Evolutionary conservation across 192 early-diverging fungal species (phyloP).

Genomic region (Coemansia nantahalensis): DNA sequence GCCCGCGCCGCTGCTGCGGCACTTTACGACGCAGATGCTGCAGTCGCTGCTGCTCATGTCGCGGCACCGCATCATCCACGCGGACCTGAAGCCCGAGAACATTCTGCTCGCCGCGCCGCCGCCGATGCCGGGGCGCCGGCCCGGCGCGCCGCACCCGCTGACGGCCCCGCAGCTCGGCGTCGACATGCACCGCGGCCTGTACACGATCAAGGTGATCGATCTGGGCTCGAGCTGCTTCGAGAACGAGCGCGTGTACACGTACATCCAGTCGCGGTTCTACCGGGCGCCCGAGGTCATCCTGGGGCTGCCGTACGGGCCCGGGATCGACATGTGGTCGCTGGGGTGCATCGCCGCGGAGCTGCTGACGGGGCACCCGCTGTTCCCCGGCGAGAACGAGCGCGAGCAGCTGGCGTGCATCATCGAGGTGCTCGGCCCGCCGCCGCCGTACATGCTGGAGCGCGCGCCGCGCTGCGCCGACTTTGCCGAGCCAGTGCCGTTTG

Average conservation of each 20-base stretch:
- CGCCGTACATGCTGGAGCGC: slow-evolving; percentile 66
- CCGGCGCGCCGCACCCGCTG: slow-evolving; percentile 34
- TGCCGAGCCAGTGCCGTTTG: slow-evolving; percentile 60
- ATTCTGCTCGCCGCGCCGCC: slow-evolving; percentile 74
- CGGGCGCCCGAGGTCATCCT: slow-evolving; percentile 96
- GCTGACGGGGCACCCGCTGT: slow-evolving; percentile 85
- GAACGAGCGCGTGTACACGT: slow-evolving; percentile 93
- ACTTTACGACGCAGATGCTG: slow-evolving; percentile 79
- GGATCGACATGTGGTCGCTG: slow-evolving; percentile 97
- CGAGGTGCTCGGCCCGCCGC: slow-evolving; percentile 86
- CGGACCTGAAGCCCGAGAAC: slow-evolving; percentile 98
- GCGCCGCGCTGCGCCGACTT: slow-evolving; percentile 81
- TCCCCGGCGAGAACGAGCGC: slow-evolving; percentile 97
- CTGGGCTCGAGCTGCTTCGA: slow-evolving; percentile 95
- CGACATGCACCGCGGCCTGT: slow-evolving; percentile 45
- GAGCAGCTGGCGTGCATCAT: slow-evolving; percentile 95
- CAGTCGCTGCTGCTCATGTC: slow-evolving; percentile 74
- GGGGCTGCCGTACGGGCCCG: slow-evolving; percentile 80
- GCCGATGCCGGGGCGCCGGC: slow-evolving; percentile 42
- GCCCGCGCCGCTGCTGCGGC: slow-evolving; percentile 34
- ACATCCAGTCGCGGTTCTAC: slow-evolving; percentile 97
- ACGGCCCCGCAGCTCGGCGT: slow-evolving; percentile 32
- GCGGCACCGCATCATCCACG: slow-evolving; percentile 82
- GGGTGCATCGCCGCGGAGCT: slow-evolving; percentile 95
- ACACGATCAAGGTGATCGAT: slow-evolving; percentile 96